A percentile compares a stretch with the other conserved stretches of the same genome.
Evolutionary conservation across 768 basidiomycete species (phyloP).

Genomic region (Candolleomyces efflorescens): DNA sequence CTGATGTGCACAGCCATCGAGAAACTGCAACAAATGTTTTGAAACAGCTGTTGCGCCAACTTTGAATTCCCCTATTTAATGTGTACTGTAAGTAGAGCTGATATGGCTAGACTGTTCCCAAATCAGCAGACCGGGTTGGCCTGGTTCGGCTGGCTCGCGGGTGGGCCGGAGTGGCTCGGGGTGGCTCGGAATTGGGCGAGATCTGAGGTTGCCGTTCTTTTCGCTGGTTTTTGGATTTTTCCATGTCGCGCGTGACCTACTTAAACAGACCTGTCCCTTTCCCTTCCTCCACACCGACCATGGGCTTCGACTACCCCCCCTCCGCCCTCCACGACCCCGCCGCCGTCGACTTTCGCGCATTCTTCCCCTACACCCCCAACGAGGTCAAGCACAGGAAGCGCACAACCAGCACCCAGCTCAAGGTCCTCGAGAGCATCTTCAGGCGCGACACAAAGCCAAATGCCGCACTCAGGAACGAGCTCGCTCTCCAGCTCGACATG

Average conservation of each 20-base stretch:
- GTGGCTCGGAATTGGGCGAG: conserved; percentile 1
- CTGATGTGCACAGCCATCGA: too few species aligned
- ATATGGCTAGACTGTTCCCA: conserved; percentile 10
- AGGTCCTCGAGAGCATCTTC: conserved; percentile 85
- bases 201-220: conserved; percentile 17
- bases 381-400: conserved; percentile 94
- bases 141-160: not conserved
- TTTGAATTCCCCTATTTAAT: too few species aligned
- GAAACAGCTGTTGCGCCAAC: too few species aligned
- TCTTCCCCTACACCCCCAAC: conserved; percentile 86
- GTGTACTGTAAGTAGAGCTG: not conserved
- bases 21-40: too few species aligned
- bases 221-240: conserved; percentile 15
- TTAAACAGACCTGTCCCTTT: conserved; percentile 30
- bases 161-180: too few species aligned
- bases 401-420: conserved; percentile 84
- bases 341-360: conserved; percentile 74
- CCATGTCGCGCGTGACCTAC: conserved; percentile 21
- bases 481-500: conserved; percentile 86
- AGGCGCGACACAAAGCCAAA: conserved; percentile 90
- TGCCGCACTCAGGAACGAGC: conserved; percentile 68
- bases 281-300: conserved; percentile 22
- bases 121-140: conserved; percentile 11
- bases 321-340: conserved; percentile 53
- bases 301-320: conserved; percentile 4